Percentiles rank a stretch among this genome's conserved stretches.
Evolutionary conservation across 2,329 filamentous ascomycete genomes (phyloP).

Genomic region (Canariomyces notabilis): DNA sequence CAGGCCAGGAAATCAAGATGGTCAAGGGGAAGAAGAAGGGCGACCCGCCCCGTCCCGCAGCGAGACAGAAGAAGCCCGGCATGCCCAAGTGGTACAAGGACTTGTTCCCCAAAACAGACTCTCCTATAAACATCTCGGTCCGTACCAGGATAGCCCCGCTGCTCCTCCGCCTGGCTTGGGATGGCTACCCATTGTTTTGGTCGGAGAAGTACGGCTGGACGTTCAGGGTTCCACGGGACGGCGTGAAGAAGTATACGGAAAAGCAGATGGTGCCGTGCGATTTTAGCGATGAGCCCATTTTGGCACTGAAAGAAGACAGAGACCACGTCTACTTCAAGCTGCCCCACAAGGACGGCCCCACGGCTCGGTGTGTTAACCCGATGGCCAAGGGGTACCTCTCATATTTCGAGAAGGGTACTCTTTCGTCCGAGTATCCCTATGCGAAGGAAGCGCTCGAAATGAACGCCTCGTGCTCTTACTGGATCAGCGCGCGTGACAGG

Average conservation of each 20-base stretch:
- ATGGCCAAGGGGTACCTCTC: slow-evolving; percentile 85
- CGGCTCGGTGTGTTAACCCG: slow-evolving; percentile 76
- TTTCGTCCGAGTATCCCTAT: slow-evolving; percentile 83
- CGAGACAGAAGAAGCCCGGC: slow-evolving; percentile 86
- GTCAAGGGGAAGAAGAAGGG: slow-evolving; percentile 84
- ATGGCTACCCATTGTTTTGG: slow-evolving; percentile 85
- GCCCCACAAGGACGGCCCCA: slow-evolving; percentile 90
- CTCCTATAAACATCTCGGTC: slow-evolving; percentile 72
- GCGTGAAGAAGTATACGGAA: slow-evolving; percentile 60
- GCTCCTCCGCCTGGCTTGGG: slow-evolving; percentile 79
- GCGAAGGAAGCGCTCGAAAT: slow-evolving; percentile 95
- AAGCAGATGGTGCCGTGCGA: slow-evolving; percentile 71
- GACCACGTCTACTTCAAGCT: slow-evolving; percentile 78
- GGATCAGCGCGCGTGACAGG: slow-evolving; percentile 91
- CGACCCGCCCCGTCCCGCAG: slow-evolving; percentile 70
- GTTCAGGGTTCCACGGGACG: slow-evolving; percentile 65
- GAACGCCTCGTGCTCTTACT: slow-evolving; percentile 98
- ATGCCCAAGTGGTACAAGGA: slow-evolving; percentile 97
- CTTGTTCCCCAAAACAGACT: slow-evolving; percentile 65
- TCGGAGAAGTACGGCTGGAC: slow-evolving; percentile 92
- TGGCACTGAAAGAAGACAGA: slow-evolving; percentile 60
- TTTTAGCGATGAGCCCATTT: slow-evolving; percentile 69
- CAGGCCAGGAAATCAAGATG: slow-evolving; percentile 86
- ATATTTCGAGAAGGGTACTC: slow-evolving; percentile 84
- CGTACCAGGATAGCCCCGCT: slow-evolving; percentile 83